Evolutionary conservation across 2,329 filamentous ascomycete species (phyloP).

Genomic region (Fusarium anthophilum): DNA sequence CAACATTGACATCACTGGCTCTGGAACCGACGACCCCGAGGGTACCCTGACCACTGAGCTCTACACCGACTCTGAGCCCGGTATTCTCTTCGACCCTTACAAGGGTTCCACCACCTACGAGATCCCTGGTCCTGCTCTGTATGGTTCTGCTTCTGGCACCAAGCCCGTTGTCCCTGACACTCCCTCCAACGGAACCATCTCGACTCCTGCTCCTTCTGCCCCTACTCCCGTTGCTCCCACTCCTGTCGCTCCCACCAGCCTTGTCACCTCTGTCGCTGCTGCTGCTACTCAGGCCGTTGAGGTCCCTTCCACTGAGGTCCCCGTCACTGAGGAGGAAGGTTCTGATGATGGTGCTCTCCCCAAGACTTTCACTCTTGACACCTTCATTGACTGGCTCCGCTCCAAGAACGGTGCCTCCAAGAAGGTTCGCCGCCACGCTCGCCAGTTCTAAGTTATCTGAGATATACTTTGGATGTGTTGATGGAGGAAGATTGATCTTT

Average conservation of each 20-base stretch:
- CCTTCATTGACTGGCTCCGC: conserved; percentile 35
- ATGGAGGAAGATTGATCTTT: not conserved
- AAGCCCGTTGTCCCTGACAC: conserved; percentile 17
- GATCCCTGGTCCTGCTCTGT: conserved; percentile 45
- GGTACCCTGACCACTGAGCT: conserved; percentile 47
- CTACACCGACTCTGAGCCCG: conserved; percentile 44
- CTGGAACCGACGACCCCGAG: conserved; percentile 47
- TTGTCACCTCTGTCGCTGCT: not conserved
- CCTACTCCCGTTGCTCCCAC: not conserved
- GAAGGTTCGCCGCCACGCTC: conserved; percentile 36
- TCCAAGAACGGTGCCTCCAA: conserved; percentile 5
- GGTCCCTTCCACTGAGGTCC: not conserved
- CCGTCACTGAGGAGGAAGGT: not conserved
- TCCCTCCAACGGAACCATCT: conserved; percentile 3
- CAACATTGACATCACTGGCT: conserved; percentile 52
- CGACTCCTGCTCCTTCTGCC: conserved; percentile 4
- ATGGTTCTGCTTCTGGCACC: conserved; percentile 25
- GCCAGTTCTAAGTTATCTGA: conserved; percentile 25
- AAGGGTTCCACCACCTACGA: conserved; percentile 37
- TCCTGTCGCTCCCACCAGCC: not conserved
- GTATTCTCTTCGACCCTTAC: conserved; percentile 48
- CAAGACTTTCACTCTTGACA: conserved; percentile 39
- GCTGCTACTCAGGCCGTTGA: not conserved
- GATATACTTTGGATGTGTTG: not conserved
- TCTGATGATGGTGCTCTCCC: conserved; percentile 18